Evolutionary conservation across 306 rosid species (phyloP).

Genomic region (Acacia melanoxylon): DNA sequence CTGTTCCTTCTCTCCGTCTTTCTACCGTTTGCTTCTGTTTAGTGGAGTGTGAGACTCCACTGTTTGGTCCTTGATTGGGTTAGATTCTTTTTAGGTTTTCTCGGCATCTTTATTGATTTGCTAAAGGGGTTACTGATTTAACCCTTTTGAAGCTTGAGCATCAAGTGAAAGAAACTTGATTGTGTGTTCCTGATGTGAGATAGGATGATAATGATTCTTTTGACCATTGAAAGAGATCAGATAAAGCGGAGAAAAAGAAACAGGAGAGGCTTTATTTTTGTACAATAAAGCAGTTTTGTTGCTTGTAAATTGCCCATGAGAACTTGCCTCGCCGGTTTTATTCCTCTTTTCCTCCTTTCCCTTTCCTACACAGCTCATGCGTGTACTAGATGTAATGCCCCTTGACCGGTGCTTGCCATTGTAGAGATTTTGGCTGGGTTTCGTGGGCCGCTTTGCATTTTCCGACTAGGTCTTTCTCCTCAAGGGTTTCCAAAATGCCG

Average conservation of each 20-base stretch:
- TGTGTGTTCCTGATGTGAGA: constrained; percentile 53
- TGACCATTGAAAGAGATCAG: constrained; percentile 60
- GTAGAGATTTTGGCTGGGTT: constrained; percentile 29
- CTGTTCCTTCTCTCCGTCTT: constrained; percentile 30
- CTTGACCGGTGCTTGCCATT: constrained; percentile 44
- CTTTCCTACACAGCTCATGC: constrained; percentile 26
- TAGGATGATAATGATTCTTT: constrained; percentile 55
- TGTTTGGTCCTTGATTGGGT: constrained; percentile 45
- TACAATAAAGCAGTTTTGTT: constrained; percentile 36
- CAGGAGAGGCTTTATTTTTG: constrained; percentile 24
- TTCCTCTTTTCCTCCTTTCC: neutral
- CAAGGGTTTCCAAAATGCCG: constrained; percentile 51
- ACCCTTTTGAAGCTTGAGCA: constrained; percentile 46
- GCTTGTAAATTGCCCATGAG: constrained; percentile 32
- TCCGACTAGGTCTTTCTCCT: neutral
- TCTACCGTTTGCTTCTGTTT: constrained; percentile 24
- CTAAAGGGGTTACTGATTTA: constrained; percentile 41
- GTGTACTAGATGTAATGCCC: constrained; percentile 42
- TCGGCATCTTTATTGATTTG: constrained; percentile 34
- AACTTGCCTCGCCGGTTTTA: constrained; percentile 16
- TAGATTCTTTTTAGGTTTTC: constrained; percentile 29
- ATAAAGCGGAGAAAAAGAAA: constrained; percentile 35
- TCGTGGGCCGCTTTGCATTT: constrained; percentile 8
- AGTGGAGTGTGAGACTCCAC: constrained; percentile 18
- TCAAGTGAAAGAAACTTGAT: constrained; percentile 51